Base-by-base conservation (phyloP, 371 early-diverging fungal genomes). In the Actinomortierella wolfii region DNA sequence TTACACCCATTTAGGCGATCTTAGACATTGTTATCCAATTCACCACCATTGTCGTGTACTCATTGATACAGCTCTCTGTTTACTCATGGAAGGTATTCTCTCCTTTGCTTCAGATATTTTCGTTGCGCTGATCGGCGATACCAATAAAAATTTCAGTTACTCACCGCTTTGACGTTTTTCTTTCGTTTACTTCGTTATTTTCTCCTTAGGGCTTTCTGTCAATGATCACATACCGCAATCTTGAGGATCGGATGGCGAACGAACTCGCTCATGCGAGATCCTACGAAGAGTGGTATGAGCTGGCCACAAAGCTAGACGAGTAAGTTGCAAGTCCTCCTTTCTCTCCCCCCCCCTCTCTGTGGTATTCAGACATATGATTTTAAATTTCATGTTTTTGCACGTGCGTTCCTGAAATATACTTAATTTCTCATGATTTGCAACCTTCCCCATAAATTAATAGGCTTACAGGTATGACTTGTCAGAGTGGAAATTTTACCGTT, bases 241-340 rank as follows among this genome's bases (percentile, higher is more conserved):
- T 61, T 45, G 62, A 48, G 46, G 76, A 56, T 73, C 68, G 7
- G 78, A 80, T 60, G 82, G 83, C 67, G 29, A 76, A 64, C 56
- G 68, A 67, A 24, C 62, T 89, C 6, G 58, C 62, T 6, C 69
- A 77, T 24, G 83, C 88, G 7, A 66, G 56, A 46, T 83, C 73
- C 23, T 88, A 86, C 64, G 76, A 78, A 2, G 88, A 89, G 60
- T 90, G 89, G 89, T 55, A 75, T 17, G 56, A 63, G 6, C 71
- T 64, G 44, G 89, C 90, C 8, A 74, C 67, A 28, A 78, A 82
- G 20, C 73, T 90, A 13, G 90, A 90, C 58, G 66, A 52, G 86
- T 83, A 73, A 64, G 62, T 53, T 45, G 14, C 54, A 29, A 28
- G 45, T 57, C 56, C 55, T 28, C 51, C 53, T 39, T 23, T 65